Percentiles rank a stretch among this genome's conserved stretches.
These are phyloP conservation scores for Paradendryphiella salina DNA, from an alignment of 2,329 filamentous ascomycete genomes.

Conservation along the genomic window DNA sequence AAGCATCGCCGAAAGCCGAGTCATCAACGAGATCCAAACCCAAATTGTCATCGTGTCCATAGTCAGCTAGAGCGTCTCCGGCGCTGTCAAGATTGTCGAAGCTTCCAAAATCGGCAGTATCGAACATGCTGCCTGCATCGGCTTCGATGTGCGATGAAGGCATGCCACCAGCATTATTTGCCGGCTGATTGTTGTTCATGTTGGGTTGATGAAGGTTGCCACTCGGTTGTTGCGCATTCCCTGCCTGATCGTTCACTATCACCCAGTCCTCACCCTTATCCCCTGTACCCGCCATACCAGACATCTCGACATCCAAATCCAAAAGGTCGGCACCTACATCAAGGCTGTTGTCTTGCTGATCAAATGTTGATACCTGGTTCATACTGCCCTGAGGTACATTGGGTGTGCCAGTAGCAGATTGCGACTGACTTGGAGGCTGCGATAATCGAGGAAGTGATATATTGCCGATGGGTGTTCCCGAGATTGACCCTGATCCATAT, in stretches of 20 bases:
- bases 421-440: constrained; percentile 60
- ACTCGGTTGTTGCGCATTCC: constrained; percentile 24
- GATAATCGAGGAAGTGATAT: constrained; percentile 60
- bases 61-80: constrained; percentile 47
- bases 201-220: constrained; percentile 22
- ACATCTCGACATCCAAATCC: constrained; percentile 60
- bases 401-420: constrained; percentile 63
- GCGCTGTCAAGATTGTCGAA: constrained; percentile 47
- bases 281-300: constrained; percentile 53
- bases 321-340: constrained; percentile 43
- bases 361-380: constrained; percentile 30
- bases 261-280: constrained; percentile 46
- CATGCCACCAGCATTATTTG: constrained; percentile 21
- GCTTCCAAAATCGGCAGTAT: constrained; percentile 42
- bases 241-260: constrained; percentile 36
- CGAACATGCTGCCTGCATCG: constrained; percentile 45
- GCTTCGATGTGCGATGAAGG: constrained; percentile 32
- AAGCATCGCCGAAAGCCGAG: constrained; percentile 48
- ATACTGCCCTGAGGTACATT: constrained; percentile 33
- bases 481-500: constrained; percentile 65
- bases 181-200: constrained; percentile 23
- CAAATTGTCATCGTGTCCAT: constrained; percentile 44
- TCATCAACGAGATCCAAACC: constrained; percentile 46
- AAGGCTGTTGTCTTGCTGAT: constrained; percentile 30
- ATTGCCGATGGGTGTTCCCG: constrained; percentile 63